These are phyloP conservation scores for Kazachstania psychrophila DNA, from an alignment of 805 yeast genomes.

Conservation along the genomic window DNA sequence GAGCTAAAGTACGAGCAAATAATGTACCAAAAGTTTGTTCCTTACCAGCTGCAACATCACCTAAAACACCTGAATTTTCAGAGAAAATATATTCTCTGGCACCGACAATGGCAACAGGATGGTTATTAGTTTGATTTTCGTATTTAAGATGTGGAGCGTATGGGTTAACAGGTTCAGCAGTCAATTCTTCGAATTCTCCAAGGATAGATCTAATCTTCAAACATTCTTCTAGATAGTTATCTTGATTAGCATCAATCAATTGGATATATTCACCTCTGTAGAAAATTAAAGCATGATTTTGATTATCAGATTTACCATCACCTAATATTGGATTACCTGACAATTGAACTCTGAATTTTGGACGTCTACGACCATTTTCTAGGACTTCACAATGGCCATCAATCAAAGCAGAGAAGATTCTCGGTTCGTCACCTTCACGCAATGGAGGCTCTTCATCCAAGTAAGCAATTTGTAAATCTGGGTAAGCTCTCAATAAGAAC, in stretches of 20 bases:
- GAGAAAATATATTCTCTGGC: constrained; percentile 93
- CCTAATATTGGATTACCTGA: constrained; percentile 83
- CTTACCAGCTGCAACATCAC: constrained; percentile 95
- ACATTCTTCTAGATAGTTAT: constrained; percentile 90
- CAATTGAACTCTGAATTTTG: constrained; percentile 63
- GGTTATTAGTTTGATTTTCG: constrained; percentile 44
- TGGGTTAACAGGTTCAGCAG: constrained; percentile 41
- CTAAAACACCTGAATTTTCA: constrained; percentile 83
- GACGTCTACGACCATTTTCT: constrained; percentile 65
- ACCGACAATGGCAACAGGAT: constrained; percentile 89
- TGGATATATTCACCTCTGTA: constrained; percentile 92
- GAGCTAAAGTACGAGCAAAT: constrained; percentile 86
- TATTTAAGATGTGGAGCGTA: constrained; percentile 50
- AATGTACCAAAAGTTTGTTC: constrained; percentile 95
- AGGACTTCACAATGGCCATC: constrained; percentile 71
- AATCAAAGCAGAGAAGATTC: constrained; percentile 65
- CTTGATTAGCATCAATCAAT: constrained; percentile 93
- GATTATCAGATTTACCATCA: constrained; percentile 94
- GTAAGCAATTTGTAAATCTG: constrained; percentile 83
- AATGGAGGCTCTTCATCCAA: constrained; percentile 84
- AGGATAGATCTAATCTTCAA: constrained; percentile 78
- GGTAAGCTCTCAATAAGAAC: constrained; percentile 71
- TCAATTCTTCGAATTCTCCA: constrained; percentile 82
- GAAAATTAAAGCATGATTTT: constrained; percentile 76
- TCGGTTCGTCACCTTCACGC: constrained; percentile 57